Conservation (phyloP, 2,329 filamentous ascomycete genomes). For the Elsinoe necatrix region DNA sequence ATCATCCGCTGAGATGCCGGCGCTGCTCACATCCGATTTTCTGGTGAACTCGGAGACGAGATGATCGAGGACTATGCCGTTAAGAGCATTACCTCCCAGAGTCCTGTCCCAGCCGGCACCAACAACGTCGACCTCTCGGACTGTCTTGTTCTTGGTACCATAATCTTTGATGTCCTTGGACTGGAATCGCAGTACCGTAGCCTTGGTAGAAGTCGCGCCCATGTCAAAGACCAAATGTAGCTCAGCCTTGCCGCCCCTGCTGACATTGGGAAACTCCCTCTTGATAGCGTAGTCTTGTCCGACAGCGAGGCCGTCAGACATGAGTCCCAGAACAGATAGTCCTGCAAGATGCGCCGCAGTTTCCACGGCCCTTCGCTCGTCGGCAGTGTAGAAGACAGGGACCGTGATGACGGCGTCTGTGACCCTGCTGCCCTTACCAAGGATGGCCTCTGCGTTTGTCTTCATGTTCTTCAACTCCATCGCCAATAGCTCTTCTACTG, state of each 20-base stretch:
- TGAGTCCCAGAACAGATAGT: slow-evolving; percentile 71
- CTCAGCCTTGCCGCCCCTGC: slow-evolving; percentile 77
- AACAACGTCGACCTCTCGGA: slow-evolving; percentile 88
- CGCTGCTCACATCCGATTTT: slow-evolving; percentile 54
- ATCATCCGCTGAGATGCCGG: slow-evolving; percentile 51
- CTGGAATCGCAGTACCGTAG: slow-evolving; percentile 83
- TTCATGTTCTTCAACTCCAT: slow-evolving; percentile 94
- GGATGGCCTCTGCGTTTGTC: slow-evolving; percentile 75
- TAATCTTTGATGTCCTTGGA: slow-evolving; percentile 81
- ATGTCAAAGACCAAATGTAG: slow-evolving; percentile 94
- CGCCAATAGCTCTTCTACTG: slow-evolving; percentile 86
- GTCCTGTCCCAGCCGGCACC: slow-evolving; percentile 82
- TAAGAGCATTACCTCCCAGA: slow-evolving; percentile 82
- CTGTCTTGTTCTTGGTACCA: slow-evolving; percentile 88
- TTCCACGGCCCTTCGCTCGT: slow-evolving; percentile 81
- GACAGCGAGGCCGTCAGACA: slow-evolving; percentile 86
- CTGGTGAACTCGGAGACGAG: slow-evolving; percentile 74
- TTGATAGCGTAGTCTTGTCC: slow-evolving; percentile 91
- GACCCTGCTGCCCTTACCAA: slow-evolving; percentile 64
- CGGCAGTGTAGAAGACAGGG: slow-evolving; percentile 79
- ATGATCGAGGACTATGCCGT: slow-evolving; percentile 78
- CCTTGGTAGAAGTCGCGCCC: slow-evolving; percentile 90
- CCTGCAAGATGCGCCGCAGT: slow-evolving; percentile 81
- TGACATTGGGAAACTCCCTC: slow-evolving; percentile 77
- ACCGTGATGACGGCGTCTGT: slow-evolving; percentile 82